Evolutionary conservation across 1,284 basidiomycete species (phyloP), one percentile per base, ranked within the genome.

Genomic region (Leccinum subrobustum): DNA sequence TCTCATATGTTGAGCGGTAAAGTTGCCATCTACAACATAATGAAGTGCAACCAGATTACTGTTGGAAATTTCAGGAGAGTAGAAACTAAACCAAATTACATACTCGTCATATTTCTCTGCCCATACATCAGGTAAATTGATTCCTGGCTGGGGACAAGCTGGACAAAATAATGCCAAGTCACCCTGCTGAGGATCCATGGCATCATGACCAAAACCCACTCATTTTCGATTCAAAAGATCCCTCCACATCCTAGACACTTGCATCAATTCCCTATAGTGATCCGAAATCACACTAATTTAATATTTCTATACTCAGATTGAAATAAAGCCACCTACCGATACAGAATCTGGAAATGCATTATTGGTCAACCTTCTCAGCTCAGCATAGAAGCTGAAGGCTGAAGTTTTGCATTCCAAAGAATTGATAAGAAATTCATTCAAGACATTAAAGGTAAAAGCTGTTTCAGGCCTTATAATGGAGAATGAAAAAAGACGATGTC

Each of bases 371-470:
- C 61, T 60, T 52, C 48, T 50, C 1, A 76, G 60, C 18, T 69
- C 67, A 2, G 57, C 23, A 44, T 69, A 66, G 61, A 70, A 75
- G 56, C 73, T 70, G 35, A 69, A 67, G 1, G 69, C 65, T 0
- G 70, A 69, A 12, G 66, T 73, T 47, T 77, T 75, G 42, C 69
- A 71, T 16, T 68, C 60, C 0, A 71, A 57, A 0, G 54, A 56
- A 29, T 74, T 68, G 8, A 67, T 54, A 8, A 73, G 67, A 44
- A 74, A 74, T n/a, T 70, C 50, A 7, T 72, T 59, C 14, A 76
- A 60, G 0, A 74, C 60, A 0, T 52, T 4, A 20, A 73, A 77
- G 2, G 68, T 75, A 42, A 76, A 76, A 0, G 56, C 72, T 0
- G 72, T 73, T 51, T 67, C 53, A 14, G 73, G 72, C 1, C 54